Evolutionary conservation across 2,329 filamentous ascomycete genomes (phyloP).

Genomic region (Colletotrichum incanum): DNA sequence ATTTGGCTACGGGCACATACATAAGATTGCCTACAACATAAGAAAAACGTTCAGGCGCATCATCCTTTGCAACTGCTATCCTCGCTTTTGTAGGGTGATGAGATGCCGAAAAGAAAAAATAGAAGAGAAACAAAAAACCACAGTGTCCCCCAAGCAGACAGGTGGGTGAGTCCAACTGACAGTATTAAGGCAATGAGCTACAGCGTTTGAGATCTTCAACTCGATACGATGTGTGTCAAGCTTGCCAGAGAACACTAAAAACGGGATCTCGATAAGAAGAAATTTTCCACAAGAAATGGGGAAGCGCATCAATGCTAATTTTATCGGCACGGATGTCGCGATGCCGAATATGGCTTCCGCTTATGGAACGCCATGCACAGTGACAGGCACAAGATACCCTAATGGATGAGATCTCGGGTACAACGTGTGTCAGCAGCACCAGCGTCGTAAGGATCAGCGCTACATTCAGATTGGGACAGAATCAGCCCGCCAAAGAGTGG

Average conservation of each 20-base stretch:
- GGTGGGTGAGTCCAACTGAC: too few relatives aligned
- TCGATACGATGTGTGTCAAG: background rate
- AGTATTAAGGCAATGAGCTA: too few relatives aligned
- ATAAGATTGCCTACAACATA: background rate
- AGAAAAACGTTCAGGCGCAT: background rate
- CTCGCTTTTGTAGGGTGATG: background rate
- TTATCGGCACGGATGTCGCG: background rate
- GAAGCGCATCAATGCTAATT: background rate
- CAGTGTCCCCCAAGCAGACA: background rate
- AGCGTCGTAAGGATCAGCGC: conserved; percentile 16
- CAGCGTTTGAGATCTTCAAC: too few relatives aligned
- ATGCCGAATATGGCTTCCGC: background rate
- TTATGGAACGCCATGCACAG: background rate
- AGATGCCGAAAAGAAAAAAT: too few relatives aligned
- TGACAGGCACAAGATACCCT: too few relatives aligned
- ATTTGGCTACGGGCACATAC: too few relatives aligned
- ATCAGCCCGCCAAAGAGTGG: background rate
- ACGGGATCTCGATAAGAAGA: background rate
- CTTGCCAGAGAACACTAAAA: background rate
- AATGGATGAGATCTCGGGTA: background rate
- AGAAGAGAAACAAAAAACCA: too few relatives aligned
- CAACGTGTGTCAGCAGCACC: conserved; percentile 6
- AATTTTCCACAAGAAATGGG: background rate
- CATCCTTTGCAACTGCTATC: background rate
- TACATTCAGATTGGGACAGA: conserved; percentile 17